Evolutionary conservation across 495 filamentous ascomycete species (phyloP).

Genomic region (Xylaria scruposa): DNA sequence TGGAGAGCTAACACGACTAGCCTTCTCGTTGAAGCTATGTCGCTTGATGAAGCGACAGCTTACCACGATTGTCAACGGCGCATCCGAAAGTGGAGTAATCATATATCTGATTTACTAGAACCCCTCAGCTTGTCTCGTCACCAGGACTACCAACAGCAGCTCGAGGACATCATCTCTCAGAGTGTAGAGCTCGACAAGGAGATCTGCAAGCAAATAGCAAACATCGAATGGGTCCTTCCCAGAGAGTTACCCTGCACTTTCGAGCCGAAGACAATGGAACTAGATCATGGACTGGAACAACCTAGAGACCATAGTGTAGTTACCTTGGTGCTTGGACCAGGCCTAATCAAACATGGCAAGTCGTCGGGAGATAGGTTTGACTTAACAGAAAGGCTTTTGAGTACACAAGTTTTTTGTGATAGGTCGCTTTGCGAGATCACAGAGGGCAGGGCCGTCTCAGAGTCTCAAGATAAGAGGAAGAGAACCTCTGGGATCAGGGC

Average conservation of each 20-base stretch:
- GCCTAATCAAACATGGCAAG: conserved; percentile 1
- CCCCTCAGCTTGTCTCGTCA: background rate
- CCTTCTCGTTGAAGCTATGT: conserved; percentile 1
- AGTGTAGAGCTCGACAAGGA: conserved; percentile 4
- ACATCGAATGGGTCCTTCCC: background rate
- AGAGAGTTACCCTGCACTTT: background rate
- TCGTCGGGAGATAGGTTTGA: conserved; percentile 1
- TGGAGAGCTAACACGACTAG: conserved; percentile 6
- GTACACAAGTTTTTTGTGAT: background rate
- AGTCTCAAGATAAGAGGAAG: background rate
- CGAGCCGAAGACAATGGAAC: background rate
- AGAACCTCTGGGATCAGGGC: background rate
- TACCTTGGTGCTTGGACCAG: background rate
- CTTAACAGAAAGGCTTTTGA: background rate
- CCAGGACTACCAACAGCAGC: background rate
- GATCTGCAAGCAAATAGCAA: background rate
- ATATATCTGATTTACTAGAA: background rate
- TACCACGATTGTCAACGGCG: background rate
- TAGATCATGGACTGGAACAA: background rate
- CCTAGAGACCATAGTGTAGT: background rate
- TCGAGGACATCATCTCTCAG: background rate
- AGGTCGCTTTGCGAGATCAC: background rate
- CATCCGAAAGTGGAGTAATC: background rate
- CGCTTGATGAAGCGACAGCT: background rate
- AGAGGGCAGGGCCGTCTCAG: background rate